Evolutionary conservation across 331 rosid genomes (phyloP).

Genomic region (Stylosanthes scabra): DNA sequence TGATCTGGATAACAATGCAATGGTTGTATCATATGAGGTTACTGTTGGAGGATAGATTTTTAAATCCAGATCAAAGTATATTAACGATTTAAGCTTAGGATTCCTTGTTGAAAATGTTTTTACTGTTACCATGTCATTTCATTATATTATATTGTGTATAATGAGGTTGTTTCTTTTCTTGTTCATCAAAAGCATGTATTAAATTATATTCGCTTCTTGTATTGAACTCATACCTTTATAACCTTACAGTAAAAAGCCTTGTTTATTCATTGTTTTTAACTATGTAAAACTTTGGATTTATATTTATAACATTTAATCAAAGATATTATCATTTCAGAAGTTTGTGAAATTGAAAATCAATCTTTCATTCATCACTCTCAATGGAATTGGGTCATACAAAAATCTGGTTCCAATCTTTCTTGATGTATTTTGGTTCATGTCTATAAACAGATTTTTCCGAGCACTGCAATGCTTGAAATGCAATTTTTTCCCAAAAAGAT

Average conservation of each 20-base stretch:
- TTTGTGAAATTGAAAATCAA: slow-evolving; percentile 11
- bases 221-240: slow-evolving; percentile 34
- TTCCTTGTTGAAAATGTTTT: slow-evolving; percentile 36
- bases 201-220: slow-evolving; percentile 23
- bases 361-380: background rate
- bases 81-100: slow-evolving; percentile 41
- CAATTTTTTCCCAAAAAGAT: background rate
- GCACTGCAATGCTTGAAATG: slow-evolving; percentile 13
- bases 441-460: slow-evolving; percentile 13
- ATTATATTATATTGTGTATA: slow-evolving; percentile 56
- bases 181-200: slow-evolving; percentile 42
- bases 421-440: slow-evolving; percentile 5
- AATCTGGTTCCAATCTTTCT: slow-evolving; percentile 17
- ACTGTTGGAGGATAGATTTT: slow-evolving; percentile 64
- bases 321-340: background rate
- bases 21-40: slow-evolving; percentile 64
- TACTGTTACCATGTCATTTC: slow-evolving; percentile 42
- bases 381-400: slow-evolving; percentile 1
- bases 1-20: slow-evolving; percentile 40
- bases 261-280: too few species aligned
- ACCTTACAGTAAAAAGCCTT: background rate
- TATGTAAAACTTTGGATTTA: too few species aligned
- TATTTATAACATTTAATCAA: too few species aligned
- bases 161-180: slow-evolving; percentile 45
- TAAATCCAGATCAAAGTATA: slow-evolving; percentile 22